Base-by-base conservation (phyloP, 1,139 yeast genomes). In the Suhomyces atakaporum region DNA sequence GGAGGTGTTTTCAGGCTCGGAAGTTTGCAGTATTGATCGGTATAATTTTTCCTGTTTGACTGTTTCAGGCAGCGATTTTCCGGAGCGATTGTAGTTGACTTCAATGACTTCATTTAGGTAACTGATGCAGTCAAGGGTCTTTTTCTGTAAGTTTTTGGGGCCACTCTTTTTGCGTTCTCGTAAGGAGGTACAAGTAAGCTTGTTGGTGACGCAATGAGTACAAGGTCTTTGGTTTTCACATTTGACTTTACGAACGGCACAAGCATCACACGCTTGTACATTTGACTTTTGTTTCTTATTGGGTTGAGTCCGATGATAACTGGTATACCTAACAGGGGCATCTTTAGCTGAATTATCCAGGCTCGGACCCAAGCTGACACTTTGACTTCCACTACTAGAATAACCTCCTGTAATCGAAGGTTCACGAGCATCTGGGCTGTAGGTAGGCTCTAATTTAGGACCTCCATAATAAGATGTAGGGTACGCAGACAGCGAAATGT, bases 201-300 rank as follows among this genome's bases (percentile, higher is more conserved):
- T 55, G 46, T 67, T 68, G 33, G 62, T 51, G 24, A 62, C 54
- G 49, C 76, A 70, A 46, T 66, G 74, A 24, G 50, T 38, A 48
- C 76, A 70, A 2, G 75, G 76, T 29, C 73, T 53, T 26, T 50
- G 47, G n/a, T 54, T 54, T 31, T 67, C 74, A 50, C 76, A 70
- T 42, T 62, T 61, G 23, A 69, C 70, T 47, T 70, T 70, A 21
- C 74, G 45, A n/a, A 63, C 55, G 15, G 75, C 71, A 54, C 76
- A 70, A 12, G 69, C 71, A 44, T 70, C 76, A 44, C 76, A 70
- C 4, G 76, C 53, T 11, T 48, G 43, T 11, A 46, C 46, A 27
- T 41, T 46, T 8, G 46, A 32, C 27, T 43, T 43, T 16, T 47
- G 41, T 30, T 45, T 44, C 16, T 42, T 44, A 29, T 39, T 40